Evolutionary conservation across 2,329 filamentous ascomycete genomes (phyloP), one percentile per base, ranked within the genome.

Genomic region (Nemania sp.): DNA sequence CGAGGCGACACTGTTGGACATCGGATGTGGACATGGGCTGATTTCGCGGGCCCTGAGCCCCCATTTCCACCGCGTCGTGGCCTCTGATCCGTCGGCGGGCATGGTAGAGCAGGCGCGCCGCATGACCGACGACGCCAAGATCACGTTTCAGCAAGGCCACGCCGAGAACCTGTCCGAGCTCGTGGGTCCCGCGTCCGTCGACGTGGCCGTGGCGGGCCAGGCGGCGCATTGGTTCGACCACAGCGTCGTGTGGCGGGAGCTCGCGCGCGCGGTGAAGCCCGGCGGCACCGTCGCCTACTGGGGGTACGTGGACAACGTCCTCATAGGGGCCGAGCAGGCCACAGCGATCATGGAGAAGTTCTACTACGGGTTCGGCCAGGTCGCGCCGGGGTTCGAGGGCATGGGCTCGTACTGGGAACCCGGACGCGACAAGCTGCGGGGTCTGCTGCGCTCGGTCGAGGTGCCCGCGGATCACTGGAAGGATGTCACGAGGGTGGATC

Each of bases 221-320:
- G 80, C 86, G 7, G 85, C 86, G 42, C 87, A 90, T 70, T 90
- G 87, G 87, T 90, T 90, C 71, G 80, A 88, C 70, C 85, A 83
- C 68, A 42, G 63, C 7, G 77, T 75, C 40, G 78, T 82, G 2
- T 89, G 84, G 82, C 79, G 79, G 0, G 81, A 84, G 67, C 70
- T 89, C 59, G 75, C 75, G 10, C 78, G 84, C 12, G 80, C 86
- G 7, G 74, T 88, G 42, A 78, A 81, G 50, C 71, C 73, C 1
- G 83, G 83, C 13, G 86, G 85, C 15, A 84, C 83, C 0, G 67
- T 89, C n/a, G 85, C 85, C 0, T 86, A 87, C 69, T 88, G 83
- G 83, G 86, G 85, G 1, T 89, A 89, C 72, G 86, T 84, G 68
- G 87, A 89, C 72, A 85, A 83, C 68, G 77, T 86, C 35, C 79